Conservation (phyloP, 805 yeast genomes). For the Metschnikowia lochheadii region DNA sequence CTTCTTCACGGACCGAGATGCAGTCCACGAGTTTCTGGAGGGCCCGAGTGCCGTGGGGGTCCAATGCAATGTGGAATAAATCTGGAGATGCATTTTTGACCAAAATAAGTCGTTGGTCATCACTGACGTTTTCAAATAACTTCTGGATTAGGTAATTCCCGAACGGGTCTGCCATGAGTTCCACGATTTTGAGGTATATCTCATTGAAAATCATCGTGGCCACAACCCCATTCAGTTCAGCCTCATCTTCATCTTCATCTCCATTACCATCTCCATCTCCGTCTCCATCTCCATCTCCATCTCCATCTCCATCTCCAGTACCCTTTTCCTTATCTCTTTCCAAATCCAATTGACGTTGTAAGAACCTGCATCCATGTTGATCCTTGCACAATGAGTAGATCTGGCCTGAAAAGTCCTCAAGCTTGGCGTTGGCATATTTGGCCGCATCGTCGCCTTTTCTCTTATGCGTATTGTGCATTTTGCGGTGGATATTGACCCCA, state of each 20-base stretch:
- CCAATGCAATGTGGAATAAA: constrained; percentile 75
- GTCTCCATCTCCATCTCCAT: too few species aligned
- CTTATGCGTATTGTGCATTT: constrained; percentile 31
- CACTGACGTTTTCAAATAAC: constrained; percentile 68
- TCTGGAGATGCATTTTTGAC: constrained; percentile 70
- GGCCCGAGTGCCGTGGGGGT: constrained; percentile 96
- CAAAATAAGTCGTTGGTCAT: constrained; percentile 64
- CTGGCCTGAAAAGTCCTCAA: constrained; percentile 66
- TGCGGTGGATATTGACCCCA: constrained; percentile 42
- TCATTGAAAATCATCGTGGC: constrained; percentile 78
- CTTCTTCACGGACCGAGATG: constrained; percentile 67
- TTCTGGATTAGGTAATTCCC: constrained; percentile 96
- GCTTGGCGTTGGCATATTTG: constrained; percentile 60
- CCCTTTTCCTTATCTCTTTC: constrained; percentile 32
- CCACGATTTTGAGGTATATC: constrained; percentile 70
- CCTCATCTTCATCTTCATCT: too few species aligned
- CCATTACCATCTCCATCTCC: too few species aligned
- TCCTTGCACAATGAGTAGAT: constrained; percentile 84
- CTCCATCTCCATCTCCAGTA: too few species aligned
- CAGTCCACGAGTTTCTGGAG: constrained; percentile 89
- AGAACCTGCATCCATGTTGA: constrained; percentile 92
- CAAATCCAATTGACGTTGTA: constrained; percentile 80
- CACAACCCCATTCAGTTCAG: constrained; percentile 36
- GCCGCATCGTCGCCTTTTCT: constrained; percentile 65
- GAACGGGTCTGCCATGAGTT: constrained; percentile 91